Percentiles rank a stretch among this genome's conserved stretches.
These are phyloP conservation scores for Catharanthus roseus DNA, from an alignment of 257 asterid species.

Conservation along the genomic window DNA sequence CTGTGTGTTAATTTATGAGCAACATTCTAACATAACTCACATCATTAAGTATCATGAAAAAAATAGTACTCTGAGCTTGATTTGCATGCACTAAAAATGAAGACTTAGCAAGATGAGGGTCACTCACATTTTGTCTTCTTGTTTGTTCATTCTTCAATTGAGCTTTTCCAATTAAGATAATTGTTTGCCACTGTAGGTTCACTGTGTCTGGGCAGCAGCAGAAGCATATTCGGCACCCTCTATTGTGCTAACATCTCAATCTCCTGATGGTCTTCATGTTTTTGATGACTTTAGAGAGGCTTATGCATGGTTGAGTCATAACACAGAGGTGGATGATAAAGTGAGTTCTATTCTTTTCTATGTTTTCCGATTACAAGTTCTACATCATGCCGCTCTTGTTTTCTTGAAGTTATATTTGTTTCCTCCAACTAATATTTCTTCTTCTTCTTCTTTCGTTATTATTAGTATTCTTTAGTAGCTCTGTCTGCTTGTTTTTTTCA, in stretches of 20 bases:
- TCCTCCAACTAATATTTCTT: neutral
- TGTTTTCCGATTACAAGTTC: neutral
- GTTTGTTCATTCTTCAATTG: constrained; percentile 2
- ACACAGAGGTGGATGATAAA: constrained; percentile 97
- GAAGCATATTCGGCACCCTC: constrained; percentile 99
- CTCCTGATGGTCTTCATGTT: constrained; percentile 88
- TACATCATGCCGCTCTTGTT: neutral
- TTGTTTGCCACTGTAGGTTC: constrained; percentile 52
- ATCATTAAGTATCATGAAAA: neutral
- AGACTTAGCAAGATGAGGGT: neutral
- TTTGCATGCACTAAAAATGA: neutral
- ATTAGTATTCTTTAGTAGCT: neutral
- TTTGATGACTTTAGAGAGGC: constrained; percentile 99
- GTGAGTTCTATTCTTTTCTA: constrained; percentile 30
- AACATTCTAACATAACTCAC: neutral
- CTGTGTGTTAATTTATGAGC: neutral
- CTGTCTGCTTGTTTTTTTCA: neutral
- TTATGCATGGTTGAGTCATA: constrained; percentile 96
- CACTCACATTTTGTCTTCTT: neutral
- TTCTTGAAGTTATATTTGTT: neutral
- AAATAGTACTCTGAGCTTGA: neutral
- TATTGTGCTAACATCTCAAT: constrained; percentile 80
- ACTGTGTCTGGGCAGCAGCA: constrained; percentile 99
- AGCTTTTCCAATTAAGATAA: constrained; percentile 10
- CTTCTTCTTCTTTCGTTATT: neutral